These are phyloP conservation scores for Thymus quinquecostatus DNA, from an alignment of 257 asterid genomes.

Conservation along the genomic window DNA sequence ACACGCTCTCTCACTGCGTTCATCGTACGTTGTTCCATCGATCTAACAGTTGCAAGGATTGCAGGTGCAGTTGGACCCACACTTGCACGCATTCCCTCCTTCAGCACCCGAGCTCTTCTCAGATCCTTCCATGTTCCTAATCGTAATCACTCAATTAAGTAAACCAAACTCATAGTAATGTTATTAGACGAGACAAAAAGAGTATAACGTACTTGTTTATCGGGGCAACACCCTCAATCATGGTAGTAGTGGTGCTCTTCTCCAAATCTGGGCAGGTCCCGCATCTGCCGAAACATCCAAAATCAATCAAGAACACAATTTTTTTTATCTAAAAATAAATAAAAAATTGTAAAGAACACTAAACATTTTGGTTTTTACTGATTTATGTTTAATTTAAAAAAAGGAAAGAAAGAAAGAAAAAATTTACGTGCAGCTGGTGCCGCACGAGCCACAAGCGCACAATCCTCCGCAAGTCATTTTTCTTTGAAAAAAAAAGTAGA, in stretches of 20 bases:
- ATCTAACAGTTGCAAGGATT: constrained; percentile 54
- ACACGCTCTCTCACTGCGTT: neutral
- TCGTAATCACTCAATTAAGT: neutral
- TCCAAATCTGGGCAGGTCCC: constrained; percentile 48
- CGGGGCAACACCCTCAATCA: constrained; percentile 50
- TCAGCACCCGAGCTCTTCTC: constrained; percentile 45
- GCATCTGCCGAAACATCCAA: constrained; percentile 34
- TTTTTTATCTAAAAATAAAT: neutral
- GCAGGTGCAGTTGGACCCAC: constrained; percentile 56
- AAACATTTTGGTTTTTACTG: too few species aligned
- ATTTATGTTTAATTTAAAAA: too few species aligned
- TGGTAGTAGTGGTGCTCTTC: constrained; percentile 38
- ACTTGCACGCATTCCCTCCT: constrained; percentile 58
- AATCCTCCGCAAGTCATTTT: constrained; percentile 18
- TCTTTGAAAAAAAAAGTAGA: neutral
- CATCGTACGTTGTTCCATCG: neutral
- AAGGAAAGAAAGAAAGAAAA: neutral
- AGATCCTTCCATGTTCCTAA: constrained; percentile 35
- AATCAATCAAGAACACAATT: neutral
- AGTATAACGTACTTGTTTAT: constrained; percentile 36
- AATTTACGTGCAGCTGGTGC: constrained; percentile 22
- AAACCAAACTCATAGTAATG: too few species aligned
- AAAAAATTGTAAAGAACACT: too few species aligned
- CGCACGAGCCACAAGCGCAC: constrained; percentile 26
- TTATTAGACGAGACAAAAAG: too few species aligned